phyloP scores from a whole-genome alignment of 768 basidiomycete species.

The Gymnopilus junonius region DNA sequence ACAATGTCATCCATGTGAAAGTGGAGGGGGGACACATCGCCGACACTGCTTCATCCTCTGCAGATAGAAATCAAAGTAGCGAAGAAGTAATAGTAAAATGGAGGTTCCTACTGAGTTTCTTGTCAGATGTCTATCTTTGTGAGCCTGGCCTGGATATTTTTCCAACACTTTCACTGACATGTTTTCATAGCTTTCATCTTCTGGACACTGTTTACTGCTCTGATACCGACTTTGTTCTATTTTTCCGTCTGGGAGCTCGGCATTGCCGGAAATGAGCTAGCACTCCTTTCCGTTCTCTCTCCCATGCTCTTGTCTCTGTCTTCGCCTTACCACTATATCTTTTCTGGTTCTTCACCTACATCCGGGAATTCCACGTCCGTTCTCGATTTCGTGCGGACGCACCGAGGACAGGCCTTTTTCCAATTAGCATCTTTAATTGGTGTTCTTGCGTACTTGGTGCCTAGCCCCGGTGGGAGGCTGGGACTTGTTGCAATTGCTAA shows the following conservation, averaged over 20 bases:
- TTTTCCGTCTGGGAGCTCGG: conserved; percentile 93
- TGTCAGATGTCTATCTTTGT: conserved; percentile 63
- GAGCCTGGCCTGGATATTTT: conserved; percentile 25
- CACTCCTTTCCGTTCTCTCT: conserved; percentile 72
- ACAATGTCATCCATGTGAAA: not conserved
- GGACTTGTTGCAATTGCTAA: conserved; percentile 60
- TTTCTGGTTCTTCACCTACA: not conserved
- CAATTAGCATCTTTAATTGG: conserved; percentile 55
- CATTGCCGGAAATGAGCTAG: conserved; percentile 80
- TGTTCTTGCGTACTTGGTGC: conserved; percentile 54
- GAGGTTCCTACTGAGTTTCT: conserved; percentile 31
- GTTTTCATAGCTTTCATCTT: conserved; percentile 67
- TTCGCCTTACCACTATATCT: conserved; percentile 24
- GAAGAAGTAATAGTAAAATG: not conserved
- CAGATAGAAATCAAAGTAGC: not conserved
- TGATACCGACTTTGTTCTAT: conserved; percentile 84
- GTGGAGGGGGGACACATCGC: not conserved
- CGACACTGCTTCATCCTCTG: conserved; percentile 3
- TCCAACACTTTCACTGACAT: conserved; percentile 12
- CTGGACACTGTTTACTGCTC: conserved; percentile 83
- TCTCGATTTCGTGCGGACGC: conserved; percentile 48
- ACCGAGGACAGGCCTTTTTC: conserved; percentile 51
- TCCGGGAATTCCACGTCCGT: conserved; percentile 24
- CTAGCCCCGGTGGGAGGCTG: conserved; percentile 58
- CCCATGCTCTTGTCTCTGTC: conserved; percentile 61